These are phyloP conservation scores for Guadua angustifolia DNA, from an alignment of 176 grass and related monocot species.

Conservation along the genomic window DNA sequence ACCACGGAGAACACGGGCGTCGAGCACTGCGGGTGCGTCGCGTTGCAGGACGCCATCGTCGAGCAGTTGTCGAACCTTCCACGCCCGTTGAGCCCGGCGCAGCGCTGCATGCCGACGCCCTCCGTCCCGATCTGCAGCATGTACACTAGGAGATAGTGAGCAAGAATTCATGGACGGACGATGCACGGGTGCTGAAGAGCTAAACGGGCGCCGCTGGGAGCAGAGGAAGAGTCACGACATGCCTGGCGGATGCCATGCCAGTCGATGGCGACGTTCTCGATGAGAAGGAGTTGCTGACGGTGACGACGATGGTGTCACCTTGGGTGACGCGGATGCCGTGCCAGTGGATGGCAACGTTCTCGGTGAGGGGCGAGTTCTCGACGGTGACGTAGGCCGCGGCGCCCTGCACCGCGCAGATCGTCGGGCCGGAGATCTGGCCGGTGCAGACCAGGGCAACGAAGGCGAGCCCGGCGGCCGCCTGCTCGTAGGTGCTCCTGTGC, in stretches of 20 bases:
- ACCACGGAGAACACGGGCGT: slow-evolving; percentile 70
- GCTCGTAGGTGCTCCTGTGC: slow-evolving; percentile 83
- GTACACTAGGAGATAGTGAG: neutral
- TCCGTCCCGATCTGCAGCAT: slow-evolving; percentile 64
- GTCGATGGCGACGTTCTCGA: slow-evolving; percentile 82
- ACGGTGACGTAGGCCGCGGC: too few species aligned
- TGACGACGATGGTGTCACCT: slow-evolving; percentile 69
- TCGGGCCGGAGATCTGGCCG: too few species aligned
- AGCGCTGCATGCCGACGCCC: slow-evolving; percentile 86
- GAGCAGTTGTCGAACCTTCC: slow-evolving; percentile 75
- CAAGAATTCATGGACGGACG: neutral
- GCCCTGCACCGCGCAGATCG: too few species aligned
- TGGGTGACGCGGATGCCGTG: slow-evolving; percentile 50
- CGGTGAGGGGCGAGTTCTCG: too few species aligned
- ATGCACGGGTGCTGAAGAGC: too few species aligned
- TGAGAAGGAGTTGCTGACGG: slow-evolving; percentile 72
- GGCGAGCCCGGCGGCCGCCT: slow-evolving; percentile 52
- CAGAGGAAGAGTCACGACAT: neutral
- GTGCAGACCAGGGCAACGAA: neutral
- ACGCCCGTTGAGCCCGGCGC: slow-evolving; percentile 68
- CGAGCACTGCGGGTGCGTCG: slow-evolving; percentile 51
- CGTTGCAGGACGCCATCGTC: slow-evolving; percentile 28
- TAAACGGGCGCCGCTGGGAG: neutral
- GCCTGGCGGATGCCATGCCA: slow-evolving; percentile 79
- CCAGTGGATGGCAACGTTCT: too few species aligned